Base-by-base conservation (phyloP, 805 yeast genomes). In the Wickerhamomyces xylosicus region DNA sequence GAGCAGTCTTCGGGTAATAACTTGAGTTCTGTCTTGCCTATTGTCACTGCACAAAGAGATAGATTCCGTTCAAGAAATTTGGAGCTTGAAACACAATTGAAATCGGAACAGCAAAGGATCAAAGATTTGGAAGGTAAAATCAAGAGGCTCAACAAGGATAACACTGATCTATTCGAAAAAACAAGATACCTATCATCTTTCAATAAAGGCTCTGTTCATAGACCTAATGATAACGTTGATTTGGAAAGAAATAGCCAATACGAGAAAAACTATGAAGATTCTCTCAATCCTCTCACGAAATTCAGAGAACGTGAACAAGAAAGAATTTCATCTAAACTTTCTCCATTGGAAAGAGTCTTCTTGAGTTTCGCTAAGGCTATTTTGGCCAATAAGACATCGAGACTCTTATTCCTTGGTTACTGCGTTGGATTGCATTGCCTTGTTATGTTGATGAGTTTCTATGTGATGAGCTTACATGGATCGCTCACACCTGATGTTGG, bases 1-100 rank as follows among this genome's bases (percentile, higher is more conserved):
- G 71, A 48, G 40, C 20, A 32, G 20, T 31, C 33, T 20, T 48
- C 45, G 7, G 29, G 29, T 11, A 25, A 25, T n/a, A 25, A 25
- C 13, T 74, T 72, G 38, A 53, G 66, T 11, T 71, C 77, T 4
- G 74, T 89, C 21, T 59, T 90, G 37, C 94, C 95, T 1, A 86
- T 90, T 38, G 76, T 92, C 21, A 87, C 96, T 13, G 89, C 90
- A 54, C 98, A 90, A 63, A 77, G 98, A 57, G 98, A 90, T 58
- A 67, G 98, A 45, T 87, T 89, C 66, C 77, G 94, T 50, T 71
- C 74, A n/a, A 71, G 86, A 39, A 85, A 82, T 52, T 74, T 72
- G 41, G 95, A 85, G 54, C 68, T 92, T 39, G 97, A 90, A 57
- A 82, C 82, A 40, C 95, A 86, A 50, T 52, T 79, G 31, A 77